phyloP scores from a whole-genome alignment of 768 basidiomycete genomes.

The Crassisporium funariophilum region DNA sequence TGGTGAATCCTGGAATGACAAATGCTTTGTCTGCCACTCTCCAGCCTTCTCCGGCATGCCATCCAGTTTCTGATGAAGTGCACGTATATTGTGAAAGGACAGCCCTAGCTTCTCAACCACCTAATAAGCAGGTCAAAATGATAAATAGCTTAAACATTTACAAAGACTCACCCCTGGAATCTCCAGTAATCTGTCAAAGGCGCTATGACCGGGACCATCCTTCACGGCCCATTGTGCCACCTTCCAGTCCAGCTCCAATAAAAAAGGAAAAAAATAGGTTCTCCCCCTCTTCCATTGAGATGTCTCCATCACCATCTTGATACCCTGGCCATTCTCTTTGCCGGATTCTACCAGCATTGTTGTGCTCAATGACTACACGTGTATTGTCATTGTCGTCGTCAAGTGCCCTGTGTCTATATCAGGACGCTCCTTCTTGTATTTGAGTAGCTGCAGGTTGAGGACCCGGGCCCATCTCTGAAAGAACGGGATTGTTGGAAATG shows the following conservation, averaged over 20 bases:
- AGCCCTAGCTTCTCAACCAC: slow-evolving; percentile 27
- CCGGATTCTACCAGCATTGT: slow-evolving; percentile 1
- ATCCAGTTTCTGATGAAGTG: slow-evolving; percentile 24
- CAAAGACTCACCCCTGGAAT: slow-evolving; percentile 29
- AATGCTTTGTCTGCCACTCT: slow-evolving; percentile 18
- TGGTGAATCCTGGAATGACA: slow-evolving; percentile 22
- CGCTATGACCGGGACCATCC: too few species aligned
- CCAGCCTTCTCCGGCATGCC: slow-evolving; percentile 21
- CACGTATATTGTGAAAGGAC: slow-evolving; percentile 21
- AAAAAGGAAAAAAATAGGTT: slow-evolving; percentile 22
- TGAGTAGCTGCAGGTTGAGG: slow-evolving; percentile 12
- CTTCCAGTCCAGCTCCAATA: slow-evolving; percentile 27
- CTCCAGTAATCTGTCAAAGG: slow-evolving; percentile 23
- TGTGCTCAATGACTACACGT: neutral
- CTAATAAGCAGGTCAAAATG: too few species aligned
- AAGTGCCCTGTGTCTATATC: neutral
- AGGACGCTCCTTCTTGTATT: neutral
- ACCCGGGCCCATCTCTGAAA: slow-evolving; percentile 10
- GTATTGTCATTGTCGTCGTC: slow-evolving; percentile 15
- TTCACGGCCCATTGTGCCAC: slow-evolving; percentile 30
- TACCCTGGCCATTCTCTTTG: neutral
- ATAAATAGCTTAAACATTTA: too few species aligned
- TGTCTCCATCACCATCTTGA: neutral
- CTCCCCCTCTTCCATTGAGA: slow-evolving; percentile 3
- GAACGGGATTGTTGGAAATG: neutral